phyloP scores from a whole-genome alignment of 2,329 filamentous ascomycete genomes.

The Polychaeton citri region DNA sequence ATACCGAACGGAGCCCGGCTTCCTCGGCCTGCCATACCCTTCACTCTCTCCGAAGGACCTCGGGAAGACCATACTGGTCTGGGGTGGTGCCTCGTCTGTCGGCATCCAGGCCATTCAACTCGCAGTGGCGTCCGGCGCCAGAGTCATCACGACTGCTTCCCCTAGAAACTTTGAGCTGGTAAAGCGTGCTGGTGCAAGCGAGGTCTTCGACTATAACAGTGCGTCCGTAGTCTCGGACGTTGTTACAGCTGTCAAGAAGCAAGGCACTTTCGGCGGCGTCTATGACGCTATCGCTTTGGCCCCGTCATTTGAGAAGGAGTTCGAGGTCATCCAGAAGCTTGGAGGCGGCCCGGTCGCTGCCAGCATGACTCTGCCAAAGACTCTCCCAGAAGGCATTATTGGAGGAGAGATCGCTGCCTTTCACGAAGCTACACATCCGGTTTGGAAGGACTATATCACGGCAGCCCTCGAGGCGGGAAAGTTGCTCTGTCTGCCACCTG shows the following conservation, averaged over 20 bases:
- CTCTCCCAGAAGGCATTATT: conserved; percentile 15
- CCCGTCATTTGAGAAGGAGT: conserved; percentile 3
- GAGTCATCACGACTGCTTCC: conserved; percentile 21
- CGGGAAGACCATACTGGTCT: conserved; percentile 26
- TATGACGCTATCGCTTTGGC: conserved; percentile 23
- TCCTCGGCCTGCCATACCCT: conserved; percentile 27
- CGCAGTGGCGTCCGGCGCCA: conserved; percentile 21
- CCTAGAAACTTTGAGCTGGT: conserved; percentile 21
- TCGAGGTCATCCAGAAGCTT: conserved; percentile 15
- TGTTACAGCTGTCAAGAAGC: conserved; percentile 22
- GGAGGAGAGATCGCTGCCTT: conserved; percentile 15
- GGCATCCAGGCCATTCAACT: conserved; percentile 22
- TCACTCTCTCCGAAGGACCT: conserved; percentile 17
- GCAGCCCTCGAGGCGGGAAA: conserved; percentile 22
- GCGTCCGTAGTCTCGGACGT: conserved; percentile 24
- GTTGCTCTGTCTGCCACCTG: conserved; percentile 21
- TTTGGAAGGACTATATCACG: conserved; percentile 17
- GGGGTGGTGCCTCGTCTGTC: conserved; percentile 24
- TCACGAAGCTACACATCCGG: conserved; percentile 10
- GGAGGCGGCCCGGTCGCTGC: conserved; percentile 12
- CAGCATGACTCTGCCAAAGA: conserved; percentile 8
- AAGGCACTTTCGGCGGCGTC: conserved; percentile 26
- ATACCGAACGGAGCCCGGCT: conserved; percentile 21
- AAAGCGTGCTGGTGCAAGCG: conserved; percentile 16
- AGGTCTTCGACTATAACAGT: conserved; percentile 22